Base-by-base conservation (phyloP, 1,284 basidiomycete species). In the Pyrrhoderma noxium region DNA sequence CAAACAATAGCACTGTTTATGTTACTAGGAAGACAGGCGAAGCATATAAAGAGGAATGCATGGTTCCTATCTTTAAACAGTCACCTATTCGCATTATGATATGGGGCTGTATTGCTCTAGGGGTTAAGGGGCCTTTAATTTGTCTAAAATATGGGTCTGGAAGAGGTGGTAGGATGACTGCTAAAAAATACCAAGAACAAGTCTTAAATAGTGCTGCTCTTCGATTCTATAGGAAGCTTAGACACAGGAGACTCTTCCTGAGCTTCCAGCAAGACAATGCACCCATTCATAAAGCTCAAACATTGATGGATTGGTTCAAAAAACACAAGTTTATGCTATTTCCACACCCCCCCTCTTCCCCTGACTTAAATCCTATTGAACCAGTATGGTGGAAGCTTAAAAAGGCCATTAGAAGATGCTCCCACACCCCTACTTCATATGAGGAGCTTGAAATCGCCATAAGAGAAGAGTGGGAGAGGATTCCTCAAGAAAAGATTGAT, bases 121-220 rank as follows among this genome's bases (percentile, higher is more conserved):
- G 52, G 14, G 34, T 14, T 23, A 58, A 58, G 47, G 57, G 59
- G 36, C 54, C 52, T 11, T 37, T 60, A 5, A 45, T 59, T 25
- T 27, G 52, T 36, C 41, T 59, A 42, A 46, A 56, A 36, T 60
- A 59, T 45, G 53, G 46, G 9, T 54, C 57, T 8, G 57, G 58
- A 3, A 48, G 46, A 43, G 56, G 58, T 2, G 58, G 59, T 8
- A 56, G 59, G 16, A 59, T 60, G 49, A 59, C 36, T 3, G 54
- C 56, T 21, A 9, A 3, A 11, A 11, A 53, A 31, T 60, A 60
- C 43, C 48, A 45, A 18, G 43, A 56, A 16, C 58, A 60, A 51
- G 58, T 60, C 16, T 47, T 60, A 3, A 45, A 51, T 14, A n/a
- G 34, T 11, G 34, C 19, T 21, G 23, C 38, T 16, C 19, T 14